A percentile compares a stretch with the other conserved stretches of the same genome.
These are phyloP conservation scores for Syncephalis fuscata DNA, from an alignment of 371 early-diverging fungal genomes.

Conservation along the genomic window DNA sequence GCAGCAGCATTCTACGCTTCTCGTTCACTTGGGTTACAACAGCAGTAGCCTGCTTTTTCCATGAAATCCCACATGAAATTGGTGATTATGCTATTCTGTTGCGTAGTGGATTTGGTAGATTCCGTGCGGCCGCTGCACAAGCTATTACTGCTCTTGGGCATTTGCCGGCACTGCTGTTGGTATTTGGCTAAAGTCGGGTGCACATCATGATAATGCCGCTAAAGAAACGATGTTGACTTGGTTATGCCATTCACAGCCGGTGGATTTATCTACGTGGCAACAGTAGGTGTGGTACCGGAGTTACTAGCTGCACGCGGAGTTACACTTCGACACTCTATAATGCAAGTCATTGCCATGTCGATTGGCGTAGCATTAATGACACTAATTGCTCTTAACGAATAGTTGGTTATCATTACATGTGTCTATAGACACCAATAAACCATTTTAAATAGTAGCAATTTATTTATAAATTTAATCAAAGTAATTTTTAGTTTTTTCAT, in stretches of 20 bases:
- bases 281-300: constrained; percentile 76
- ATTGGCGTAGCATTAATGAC: constrained; percentile 26
- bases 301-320: constrained; percentile 44
- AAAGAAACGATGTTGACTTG: constrained; percentile 40
- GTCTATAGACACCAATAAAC: too few relatives aligned
- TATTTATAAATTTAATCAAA: constrained; percentile 11
- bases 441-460: too few relatives aligned
- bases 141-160: constrained; percentile 63
- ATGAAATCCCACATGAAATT: constrained; percentile 87
- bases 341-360: constrained; percentile 19
- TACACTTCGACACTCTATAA: constrained; percentile 4
- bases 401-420: too few relatives aligned
- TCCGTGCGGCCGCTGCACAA: constrained; percentile 67
- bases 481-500: constrained; percentile 36
- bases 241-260: constrained; percentile 81
- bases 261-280: constrained; percentile 78
- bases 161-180: constrained; percentile 67
- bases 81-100: constrained; percentile 83
- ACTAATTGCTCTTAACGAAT: constrained; percentile 18
- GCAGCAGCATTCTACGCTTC: constrained; percentile 74
- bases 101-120: constrained; percentile 61
- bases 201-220: constrained; percentile 4
- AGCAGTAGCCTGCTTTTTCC: constrained; percentile 81
- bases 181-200: constrained; percentile 53
- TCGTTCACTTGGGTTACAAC: constrained; percentile 71